A percentile compares a stretch with the other conserved stretches of the same genome.
Evolutionary conservation across 192 early-diverging fungal genomes (phyloP).

Genomic region (Gaertneriomyces semiglobifer): DNA sequence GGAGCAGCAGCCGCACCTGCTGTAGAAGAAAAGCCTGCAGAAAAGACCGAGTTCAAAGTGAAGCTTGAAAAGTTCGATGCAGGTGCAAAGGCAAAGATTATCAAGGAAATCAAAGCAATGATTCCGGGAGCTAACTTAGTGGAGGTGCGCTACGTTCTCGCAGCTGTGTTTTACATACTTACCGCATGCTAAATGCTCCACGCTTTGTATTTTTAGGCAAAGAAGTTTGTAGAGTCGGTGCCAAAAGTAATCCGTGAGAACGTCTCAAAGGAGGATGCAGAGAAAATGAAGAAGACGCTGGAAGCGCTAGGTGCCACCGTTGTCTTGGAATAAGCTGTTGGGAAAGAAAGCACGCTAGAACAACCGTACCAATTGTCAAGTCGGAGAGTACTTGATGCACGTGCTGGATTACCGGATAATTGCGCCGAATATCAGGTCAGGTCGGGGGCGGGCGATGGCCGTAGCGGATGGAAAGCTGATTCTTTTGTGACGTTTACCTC

Average conservation of each 20-base stretch:
- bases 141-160: slow-evolving; percentile 56
- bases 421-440: too few species aligned
- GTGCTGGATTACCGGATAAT: too few species aligned
- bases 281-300: slow-evolving; percentile 93
- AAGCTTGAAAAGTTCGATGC: slow-evolving; percentile 95
- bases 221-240: slow-evolving; percentile 97
- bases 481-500: too few species aligned
- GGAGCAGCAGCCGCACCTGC: slow-evolving; percentile 67
- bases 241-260: slow-evolving; percentile 94
- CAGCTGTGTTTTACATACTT: neutral
- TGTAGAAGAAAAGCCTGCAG: slow-evolving; percentile 73
- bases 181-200: too few species aligned
- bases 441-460: too few species aligned
- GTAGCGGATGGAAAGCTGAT: too few species aligned
- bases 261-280: slow-evolving; percentile 90
- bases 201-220: slow-evolving; percentile 59
- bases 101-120: slow-evolving; percentile 94
- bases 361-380: too few species aligned
- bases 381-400: too few species aligned
- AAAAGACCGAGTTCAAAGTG: slow-evolving; percentile 93
- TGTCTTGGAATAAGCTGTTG: slow-evolving; percentile 72
- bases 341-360: too few species aligned
- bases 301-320: slow-evolving; percentile 92
- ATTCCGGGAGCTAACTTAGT: slow-evolving; percentile 92
- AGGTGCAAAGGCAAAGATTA: slow-evolving; percentile 94